These are phyloP conservation scores for Venturia aucupariae DNA, from an alignment of 2,329 filamentous ascomycete species.

Conservation along the genomic window DNA sequence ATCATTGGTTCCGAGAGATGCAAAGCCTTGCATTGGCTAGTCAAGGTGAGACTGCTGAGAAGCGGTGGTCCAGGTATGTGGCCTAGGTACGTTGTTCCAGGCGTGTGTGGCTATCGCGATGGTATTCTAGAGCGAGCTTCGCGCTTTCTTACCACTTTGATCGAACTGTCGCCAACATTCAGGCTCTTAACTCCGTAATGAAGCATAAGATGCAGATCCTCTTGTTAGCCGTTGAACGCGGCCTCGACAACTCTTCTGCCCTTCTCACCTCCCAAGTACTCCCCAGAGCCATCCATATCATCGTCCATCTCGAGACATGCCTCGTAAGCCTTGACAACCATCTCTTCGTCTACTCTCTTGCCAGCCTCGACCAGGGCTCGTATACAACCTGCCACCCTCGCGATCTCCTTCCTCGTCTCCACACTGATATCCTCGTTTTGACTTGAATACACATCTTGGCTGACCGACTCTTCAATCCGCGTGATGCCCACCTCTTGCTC, in stretches of 20 bases:
- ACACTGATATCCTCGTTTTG: conserved; percentile 80
- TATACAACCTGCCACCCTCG: conserved; percentile 71
- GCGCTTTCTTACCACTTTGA: neutral
- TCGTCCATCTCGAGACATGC: conserved; percentile 67
- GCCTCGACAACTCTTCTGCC: conserved; percentile 28
- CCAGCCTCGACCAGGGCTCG: conserved; percentile 73
- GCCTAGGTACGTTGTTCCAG: too few species aligned
- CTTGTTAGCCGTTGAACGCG: conserved; percentile 20
- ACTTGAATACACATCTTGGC: conserved; percentile 80
- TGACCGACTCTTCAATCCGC: conserved; percentile 78
- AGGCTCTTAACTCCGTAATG: neutral
- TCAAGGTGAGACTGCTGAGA: too few species aligned
- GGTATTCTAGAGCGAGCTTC: neutral
- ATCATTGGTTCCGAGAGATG: too few species aligned
- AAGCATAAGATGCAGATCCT: neutral
- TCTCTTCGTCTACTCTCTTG: conserved; percentile 81
- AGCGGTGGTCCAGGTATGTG: too few species aligned
- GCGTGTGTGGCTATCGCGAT: too few species aligned
- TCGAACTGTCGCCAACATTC: neutral
- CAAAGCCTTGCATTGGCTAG: too few species aligned
- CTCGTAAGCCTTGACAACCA: conserved; percentile 72
- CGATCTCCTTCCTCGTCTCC: conserved; percentile 78
- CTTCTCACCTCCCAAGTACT: conserved; percentile 30
- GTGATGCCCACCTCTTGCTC: conserved; percentile 58
- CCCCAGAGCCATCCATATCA: conserved; percentile 38